These are phyloP conservation scores for Cornus controversa DNA, from an alignment of 148 eudicot genomes.

Conservation along the genomic window DNA sequence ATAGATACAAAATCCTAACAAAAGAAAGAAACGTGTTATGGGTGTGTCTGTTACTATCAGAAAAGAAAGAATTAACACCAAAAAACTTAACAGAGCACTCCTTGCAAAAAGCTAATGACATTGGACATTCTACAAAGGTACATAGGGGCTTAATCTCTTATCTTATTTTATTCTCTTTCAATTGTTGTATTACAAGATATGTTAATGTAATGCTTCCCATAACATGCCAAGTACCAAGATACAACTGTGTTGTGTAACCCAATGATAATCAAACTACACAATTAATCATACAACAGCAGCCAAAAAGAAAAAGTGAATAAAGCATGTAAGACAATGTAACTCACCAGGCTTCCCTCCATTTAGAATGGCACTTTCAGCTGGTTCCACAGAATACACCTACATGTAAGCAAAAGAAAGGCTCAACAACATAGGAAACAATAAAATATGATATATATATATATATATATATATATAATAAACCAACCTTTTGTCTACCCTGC, in stretches of 20 bases:
- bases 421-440: background rate
- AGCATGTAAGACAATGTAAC: constrained; percentile 10
- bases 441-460: background rate
- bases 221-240: background rate
- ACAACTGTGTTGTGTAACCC: background rate
- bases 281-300: background rate
- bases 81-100: too few species aligned
- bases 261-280: background rate
- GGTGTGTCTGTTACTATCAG: too few species aligned
- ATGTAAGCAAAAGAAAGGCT: background rate
- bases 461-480: too few species aligned
- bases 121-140: too few species aligned
- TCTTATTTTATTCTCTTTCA: too few species aligned
- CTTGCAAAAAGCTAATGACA: too few species aligned
- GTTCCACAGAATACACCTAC: constrained; percentile 76
- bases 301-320: background rate
- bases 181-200: too few species aligned
- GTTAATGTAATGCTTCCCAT: background rate
- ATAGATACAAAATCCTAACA: too few species aligned
- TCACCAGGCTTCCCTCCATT: constrained; percentile 80
- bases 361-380: constrained; percentile 73
- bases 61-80: too few species aligned
- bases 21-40: too few species aligned
- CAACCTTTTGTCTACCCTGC: constrained; percentile 74
- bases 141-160: too few species aligned